Base-by-base conservation (phyloP, 352 stramenopile genomes). In the Elongisporangium undulatum region DNA sequence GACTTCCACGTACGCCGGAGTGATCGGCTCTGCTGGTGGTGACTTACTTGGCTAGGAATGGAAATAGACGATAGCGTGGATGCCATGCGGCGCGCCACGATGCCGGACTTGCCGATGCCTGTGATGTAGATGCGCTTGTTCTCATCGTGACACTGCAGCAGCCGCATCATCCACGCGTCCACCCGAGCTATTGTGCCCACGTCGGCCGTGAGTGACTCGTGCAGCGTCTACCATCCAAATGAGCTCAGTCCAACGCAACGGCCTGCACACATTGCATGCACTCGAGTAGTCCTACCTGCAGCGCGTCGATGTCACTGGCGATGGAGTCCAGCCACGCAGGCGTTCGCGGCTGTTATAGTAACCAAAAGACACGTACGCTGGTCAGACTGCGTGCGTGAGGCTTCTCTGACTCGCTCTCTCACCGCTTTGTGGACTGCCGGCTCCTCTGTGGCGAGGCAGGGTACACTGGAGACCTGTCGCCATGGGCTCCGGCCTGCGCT, bases 31-130 rank as follows among this genome's bases (percentile, higher is more conserved):
- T 53, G 13, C 52, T 34, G n/a, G 17, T 48, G 45, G 51, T 5
- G 22, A 17, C 55, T 15, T 26, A 92, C 82, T 61, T 87, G 83
- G 50, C 81, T 90, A 38, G 71, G 81, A 41, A 92, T 64, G 4
- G 85, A 90, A 45, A 94, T 73, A 16, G 85, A 92, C 5, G 81
- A 71, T 3, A 94, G 56, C 15, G 82, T 88, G 4, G 83, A 89
- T 9, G 83, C 85, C 19, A 94, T 68, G 20, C 85, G 72, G 17
- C 71, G 77, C 21, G 82, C 85, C 2, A 94, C 82, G 19, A 89
- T 82, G 19, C 77, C 82, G 2, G 85, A 94, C 63, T 94, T 94
- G 63, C 85, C 85, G 17, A 94, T 88, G 17, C 85, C 85, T 6
- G 81, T 92, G 22, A 87, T 69, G 59, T 81, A 92, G 20, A 94